phyloP scores from a whole-genome alignment of 1,284 basidiomycete genomes.

The Athelia psychrophila region DNA sequence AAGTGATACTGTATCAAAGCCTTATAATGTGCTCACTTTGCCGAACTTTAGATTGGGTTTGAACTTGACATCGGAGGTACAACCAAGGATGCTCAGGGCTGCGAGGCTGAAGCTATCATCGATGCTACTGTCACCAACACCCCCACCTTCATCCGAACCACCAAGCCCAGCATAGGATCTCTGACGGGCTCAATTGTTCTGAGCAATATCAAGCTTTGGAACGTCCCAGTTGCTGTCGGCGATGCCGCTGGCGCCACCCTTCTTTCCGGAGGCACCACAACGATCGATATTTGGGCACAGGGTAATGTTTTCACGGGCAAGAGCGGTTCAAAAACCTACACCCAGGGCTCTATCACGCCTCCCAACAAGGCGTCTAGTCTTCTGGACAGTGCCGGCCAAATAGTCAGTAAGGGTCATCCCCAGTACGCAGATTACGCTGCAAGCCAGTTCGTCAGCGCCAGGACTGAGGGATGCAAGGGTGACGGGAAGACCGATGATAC shows the following conservation, averaged over 20 bases:
- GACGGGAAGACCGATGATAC: slow-evolving; percentile 80
- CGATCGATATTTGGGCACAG: slow-evolving; percentile 68
- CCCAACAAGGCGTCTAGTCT: slow-evolving; percentile 54
- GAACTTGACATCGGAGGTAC: slow-evolving; percentile 47
- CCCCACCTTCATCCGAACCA: slow-evolving; percentile 1
- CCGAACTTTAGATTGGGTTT: slow-evolving; percentile 45
- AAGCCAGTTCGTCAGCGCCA: slow-evolving; percentile 69
- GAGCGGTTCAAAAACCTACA: slow-evolving; percentile 38
- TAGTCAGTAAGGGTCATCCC: slow-evolving; percentile 67
- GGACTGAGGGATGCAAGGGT: slow-evolving; percentile 65
- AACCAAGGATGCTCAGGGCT: slow-evolving; percentile 31
- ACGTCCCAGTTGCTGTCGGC: slow-evolving; percentile 42
- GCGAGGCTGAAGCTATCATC: slow-evolving; percentile 38
- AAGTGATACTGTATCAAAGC: slow-evolving; percentile 11
- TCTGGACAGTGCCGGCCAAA: slow-evolving; percentile 52
- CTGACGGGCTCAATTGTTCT: slow-evolving; percentile 33
- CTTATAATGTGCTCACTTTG: too few relatives aligned
- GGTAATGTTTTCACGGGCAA: slow-evolving; percentile 63
- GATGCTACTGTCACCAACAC: slow-evolving; percentile 35
- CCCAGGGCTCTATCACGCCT: slow-evolving; percentile 44
- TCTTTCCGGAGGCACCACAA: slow-evolving; percentile 49
- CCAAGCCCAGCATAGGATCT: not conserved
- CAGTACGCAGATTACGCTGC: slow-evolving; percentile 62
- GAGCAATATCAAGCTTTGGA: slow-evolving; percentile 35
- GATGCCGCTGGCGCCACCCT: slow-evolving; percentile 47